Base-by-base conservation (phyloP, 768 basidiomycete species). In the Gelatoporia subvermispora region DNA sequence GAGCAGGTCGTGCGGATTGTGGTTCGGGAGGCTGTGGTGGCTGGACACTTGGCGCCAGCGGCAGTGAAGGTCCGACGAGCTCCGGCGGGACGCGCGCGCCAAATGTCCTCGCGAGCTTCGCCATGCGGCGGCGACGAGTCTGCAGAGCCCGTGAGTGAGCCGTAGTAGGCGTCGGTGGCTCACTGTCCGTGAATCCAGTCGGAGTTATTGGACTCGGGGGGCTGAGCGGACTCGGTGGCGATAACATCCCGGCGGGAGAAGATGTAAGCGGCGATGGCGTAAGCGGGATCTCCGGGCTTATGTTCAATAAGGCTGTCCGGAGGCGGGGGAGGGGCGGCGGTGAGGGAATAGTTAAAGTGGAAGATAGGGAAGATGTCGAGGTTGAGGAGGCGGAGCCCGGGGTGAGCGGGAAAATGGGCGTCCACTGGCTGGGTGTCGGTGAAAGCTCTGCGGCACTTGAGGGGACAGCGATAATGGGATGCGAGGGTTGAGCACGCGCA, bases 11-110 rank as follows among this genome's bases (percentile, higher is more conserved):
- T 25, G 17, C 41, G 40, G 35, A 21, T 37, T 20, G 34, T 7
- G 23, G 16, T 21, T 22, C 7, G n/a, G 41, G 10, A 7, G 48
- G 13, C 8, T 49, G n/a, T 16, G 41, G 35, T 2, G 47, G 37
- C 3, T 38, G 9, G 13, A 47, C 31, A 2, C 42, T 36, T 17
- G 46, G 41, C 16, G 49, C 18, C 17, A 13, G 40, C n/a, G 45
- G 21, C 31, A 34, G 42, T 35, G 53, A 21, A 24, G 69, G 57
- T 28, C 71, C 65, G 38, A 84, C 72, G 21, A 83, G 72, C 56
- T 81, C 79, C 2, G 72, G 60, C 15, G 82, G 82, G 35, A 84
- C 67, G 50, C 73, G 75, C 63, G 82, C 80, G 28, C 82, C 82
- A 7, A 84, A 67, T 20, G 77, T 78, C 37, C 79, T 72, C 2